phyloP scores from a whole-genome alignment of 352 stramenopile species.

The Peronospora destructor region DNA sequence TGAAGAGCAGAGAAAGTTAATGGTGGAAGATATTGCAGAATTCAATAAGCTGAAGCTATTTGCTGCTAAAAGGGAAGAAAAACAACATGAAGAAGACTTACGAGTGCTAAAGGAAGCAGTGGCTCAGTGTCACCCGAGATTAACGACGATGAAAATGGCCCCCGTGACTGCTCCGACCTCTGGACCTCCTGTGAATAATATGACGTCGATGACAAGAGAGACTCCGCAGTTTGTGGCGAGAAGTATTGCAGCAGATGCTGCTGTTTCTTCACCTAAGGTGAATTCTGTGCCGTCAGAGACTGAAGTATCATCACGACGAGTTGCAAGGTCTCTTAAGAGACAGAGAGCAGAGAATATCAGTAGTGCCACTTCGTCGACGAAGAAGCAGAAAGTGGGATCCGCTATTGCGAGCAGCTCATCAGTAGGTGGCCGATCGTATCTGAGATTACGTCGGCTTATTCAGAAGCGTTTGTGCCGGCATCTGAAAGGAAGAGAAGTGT shows the following conservation, averaged over 20 bases:
- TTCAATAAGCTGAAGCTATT: conserved; percentile 28
- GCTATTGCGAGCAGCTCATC: conserved; percentile 21
- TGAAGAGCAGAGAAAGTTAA: conserved; percentile 27
- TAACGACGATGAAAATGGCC: conserved; percentile 28
- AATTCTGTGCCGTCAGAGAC: conserved; percentile 15
- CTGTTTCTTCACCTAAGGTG: conserved; percentile 13
- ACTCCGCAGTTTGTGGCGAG: conserved; percentile 10
- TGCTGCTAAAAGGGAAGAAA: conserved; percentile 10
- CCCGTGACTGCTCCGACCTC: conserved; percentile 4
- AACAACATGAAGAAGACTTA: conserved; percentile 28
- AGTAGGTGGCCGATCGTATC: conserved; percentile 27
- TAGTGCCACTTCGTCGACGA: not conserved
- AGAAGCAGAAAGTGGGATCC: conserved; percentile 17
- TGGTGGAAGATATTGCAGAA: conserved; percentile 19
- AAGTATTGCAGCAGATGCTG: conserved; percentile 6
- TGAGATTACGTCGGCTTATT: conserved; percentile 61
- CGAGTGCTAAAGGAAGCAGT: conserved; percentile 34
- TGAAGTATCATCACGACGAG: conserved; percentile 17
- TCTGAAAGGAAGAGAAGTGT: conserved; percentile 59
- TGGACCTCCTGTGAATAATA: conserved; percentile 3
- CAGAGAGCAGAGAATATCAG: conserved; percentile 15
- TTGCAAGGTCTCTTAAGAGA: conserved; percentile 15
- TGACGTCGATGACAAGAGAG: conserved; percentile 1
- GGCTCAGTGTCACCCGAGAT: conserved; percentile 35
- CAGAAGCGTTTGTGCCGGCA: conserved; percentile 61